Base-by-base conservation (phyloP, 2,329 filamentous ascomycete genomes). In the Venturia carpophila region DNA sequence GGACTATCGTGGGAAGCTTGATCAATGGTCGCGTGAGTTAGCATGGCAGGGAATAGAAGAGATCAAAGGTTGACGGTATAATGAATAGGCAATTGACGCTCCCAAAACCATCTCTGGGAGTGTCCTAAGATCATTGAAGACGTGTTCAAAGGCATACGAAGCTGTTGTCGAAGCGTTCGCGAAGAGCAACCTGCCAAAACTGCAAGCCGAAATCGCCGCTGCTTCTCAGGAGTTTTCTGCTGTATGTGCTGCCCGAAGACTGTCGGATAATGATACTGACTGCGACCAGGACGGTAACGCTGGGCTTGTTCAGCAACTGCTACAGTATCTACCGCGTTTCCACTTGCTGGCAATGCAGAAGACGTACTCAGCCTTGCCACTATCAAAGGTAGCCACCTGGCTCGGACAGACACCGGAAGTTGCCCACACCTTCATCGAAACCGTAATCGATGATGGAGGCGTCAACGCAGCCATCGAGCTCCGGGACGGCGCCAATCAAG, bases 1-100 rank as follows among this genome's bases (percentile, higher is more conserved):
- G 91, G 89, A 73, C 95, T 10, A 78, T 99, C 19, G 82, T 92
- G 11, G 85, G 86, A 64, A 80, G 97, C 64, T 78, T 99, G 21
- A 80, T 84, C 7, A 79, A 86, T 64, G 92, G 92, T 69, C 84
- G 80, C 70, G 79, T 84, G 70, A 74, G 78, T 70, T 65, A n/a
- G 13, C 13, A 15, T 15, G 15, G 24, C 37, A 41, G 49, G 11
- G 11, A 49, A n/a, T 17, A n/a, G 4, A 15, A 34, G 5, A 63
- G n/a, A 52, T 37, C 30, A 27, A 24, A 24, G n/a, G 17, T 47
- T 56, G 7, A 49, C 42, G 15, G 15, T 34, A 52, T 19, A 24
- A n/a, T 55, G 11, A 11, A 9, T 42, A 65, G 55, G 30, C 45
- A 39, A 30, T 45, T 10, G 64, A 60, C 27, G 58, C 41, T 15